phyloP scores from a whole-genome alignment of 306 rosid species.

The Macrotyloma uniflorum region DNA sequence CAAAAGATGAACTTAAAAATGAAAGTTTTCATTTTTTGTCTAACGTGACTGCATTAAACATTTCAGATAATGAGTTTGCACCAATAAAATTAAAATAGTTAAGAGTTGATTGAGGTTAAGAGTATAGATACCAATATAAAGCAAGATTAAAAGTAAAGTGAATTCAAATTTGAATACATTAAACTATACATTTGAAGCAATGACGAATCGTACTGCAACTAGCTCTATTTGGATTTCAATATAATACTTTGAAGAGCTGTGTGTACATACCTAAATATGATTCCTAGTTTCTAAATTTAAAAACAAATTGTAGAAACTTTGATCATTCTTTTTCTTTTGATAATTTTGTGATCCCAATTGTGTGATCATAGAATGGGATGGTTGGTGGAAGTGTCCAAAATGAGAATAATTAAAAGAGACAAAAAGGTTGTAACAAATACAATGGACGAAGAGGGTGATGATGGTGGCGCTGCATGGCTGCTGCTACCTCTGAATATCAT shows the following conservation, averaged over 20 bases:
- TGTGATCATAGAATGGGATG: conserved; percentile 43
- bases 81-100: background rate
- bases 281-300: conserved; percentile 28
- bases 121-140: background rate
- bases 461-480: conserved; percentile 51
- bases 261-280: conserved; percentile 30
- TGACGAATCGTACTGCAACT: conserved; percentile 9
- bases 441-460: conserved; percentile 42
- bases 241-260: conserved; percentile 27
- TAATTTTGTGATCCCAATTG: conserved; percentile 24
- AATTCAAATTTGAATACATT: background rate
- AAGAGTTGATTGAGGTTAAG: background rate
- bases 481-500: conserved; percentile 70
- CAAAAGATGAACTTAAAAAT: too few relatives aligned
- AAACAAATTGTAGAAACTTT: conserved; percentile 20
- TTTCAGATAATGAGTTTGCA: background rate
- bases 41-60: too few relatives aligned
- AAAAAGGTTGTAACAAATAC: conserved; percentile 47
- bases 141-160: background rate
- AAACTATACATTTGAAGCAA: conserved; percentile 25
- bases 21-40: too few relatives aligned
- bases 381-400: conserved; percentile 55
- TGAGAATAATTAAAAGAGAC: conserved; percentile 57
- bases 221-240: background rate
- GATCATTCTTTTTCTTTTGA: conserved; percentile 7